These are phyloP conservation scores for Fusarium heterosporum DNA, from an alignment of 2,329 filamentous ascomycete species.

Conservation along the genomic window DNA sequence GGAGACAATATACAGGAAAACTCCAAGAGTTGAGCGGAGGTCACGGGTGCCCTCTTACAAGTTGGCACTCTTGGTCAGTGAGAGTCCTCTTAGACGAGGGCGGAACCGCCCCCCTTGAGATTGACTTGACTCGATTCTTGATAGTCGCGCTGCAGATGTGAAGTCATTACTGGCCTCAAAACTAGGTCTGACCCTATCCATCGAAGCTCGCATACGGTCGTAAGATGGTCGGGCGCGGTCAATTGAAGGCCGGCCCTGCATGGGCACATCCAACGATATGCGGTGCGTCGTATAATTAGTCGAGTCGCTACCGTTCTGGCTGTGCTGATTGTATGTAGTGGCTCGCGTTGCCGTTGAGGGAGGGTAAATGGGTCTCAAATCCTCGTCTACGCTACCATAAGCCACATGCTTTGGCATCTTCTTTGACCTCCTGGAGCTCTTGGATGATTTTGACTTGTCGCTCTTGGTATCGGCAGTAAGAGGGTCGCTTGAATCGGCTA, in stretches of 20 bases:
- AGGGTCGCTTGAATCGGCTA: constrained; percentile 50
- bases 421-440: constrained; percentile 57
- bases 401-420: constrained; percentile 68
- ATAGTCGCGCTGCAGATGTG: constrained; percentile 87
- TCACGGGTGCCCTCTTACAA: constrained; percentile 44
- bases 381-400: constrained; percentile 80
- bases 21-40: constrained; percentile 26
- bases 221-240: constrained; percentile 85
- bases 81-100: constrained; percentile 57
- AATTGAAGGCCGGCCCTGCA: constrained; percentile 64
- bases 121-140: constrained; percentile 81
- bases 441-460: constrained; percentile 66
- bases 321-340: constrained; percentile 79
- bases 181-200: constrained; percentile 85
- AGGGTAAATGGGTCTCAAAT: constrained; percentile 91
- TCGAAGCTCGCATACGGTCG: constrained; percentile 85
- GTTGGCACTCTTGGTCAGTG: constrained; percentile 57
- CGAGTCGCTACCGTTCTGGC: constrained; percentile 92
- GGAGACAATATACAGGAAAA: constrained; percentile 49
- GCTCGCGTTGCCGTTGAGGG: constrained; percentile 85
- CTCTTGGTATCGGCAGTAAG: constrained; percentile 55
- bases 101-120: constrained; percentile 55
- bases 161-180: constrained; percentile 93
- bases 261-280: constrained; percentile 66
- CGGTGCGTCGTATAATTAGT: constrained; percentile 85